Conservation (phyloP, 164 flowering plant species). For the Chimonanthus salicifolius region DNA sequence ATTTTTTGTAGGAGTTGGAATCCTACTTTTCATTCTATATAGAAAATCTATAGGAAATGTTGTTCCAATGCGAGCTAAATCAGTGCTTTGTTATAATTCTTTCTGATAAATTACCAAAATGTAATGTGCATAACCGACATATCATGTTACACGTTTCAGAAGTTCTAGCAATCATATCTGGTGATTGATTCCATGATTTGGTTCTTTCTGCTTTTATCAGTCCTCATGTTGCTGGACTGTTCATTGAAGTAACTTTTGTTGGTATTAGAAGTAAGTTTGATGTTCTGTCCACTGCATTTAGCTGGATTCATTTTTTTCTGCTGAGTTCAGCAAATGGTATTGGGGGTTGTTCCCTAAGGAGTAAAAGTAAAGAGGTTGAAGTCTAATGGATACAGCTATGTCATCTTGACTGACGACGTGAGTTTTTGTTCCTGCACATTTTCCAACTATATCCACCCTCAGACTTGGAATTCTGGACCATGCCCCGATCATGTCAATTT, state of each 20-base stretch:
- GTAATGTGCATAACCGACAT: neutral
- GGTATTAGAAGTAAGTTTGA: neutral
- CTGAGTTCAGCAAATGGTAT: conserved; percentile 1
- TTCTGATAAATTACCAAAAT: neutral
- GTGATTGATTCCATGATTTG: conserved; percentile 7
- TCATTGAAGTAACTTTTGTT: conserved; percentile 2
- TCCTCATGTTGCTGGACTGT: conserved; percentile 1
- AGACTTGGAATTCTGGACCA: neutral
- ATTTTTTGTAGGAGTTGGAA: too few relatives aligned
- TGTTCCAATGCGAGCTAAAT: neutral
- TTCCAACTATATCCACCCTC: conserved; percentile 8
- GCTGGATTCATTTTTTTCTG: conserved; percentile 8
- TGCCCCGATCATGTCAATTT: neutral
- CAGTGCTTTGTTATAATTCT: neutral
- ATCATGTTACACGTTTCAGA: neutral
- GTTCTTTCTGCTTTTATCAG: conserved; percentile 1
- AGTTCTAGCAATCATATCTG: conserved; percentile 1
- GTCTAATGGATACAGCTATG: conserved; percentile 16
- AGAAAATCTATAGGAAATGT: too few relatives aligned
- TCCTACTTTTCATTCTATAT: too few relatives aligned
- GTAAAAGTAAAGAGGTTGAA: conserved; percentile 10
- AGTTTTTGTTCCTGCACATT: conserved; percentile 8
- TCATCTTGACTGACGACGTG: conserved; percentile 8
- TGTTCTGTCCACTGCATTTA: conserved; percentile 5
- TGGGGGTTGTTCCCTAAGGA: conserved; percentile 8